Evolutionary conservation across 768 basidiomycete species (phyloP).

Genomic region (Lentinus tigrinus): DNA sequence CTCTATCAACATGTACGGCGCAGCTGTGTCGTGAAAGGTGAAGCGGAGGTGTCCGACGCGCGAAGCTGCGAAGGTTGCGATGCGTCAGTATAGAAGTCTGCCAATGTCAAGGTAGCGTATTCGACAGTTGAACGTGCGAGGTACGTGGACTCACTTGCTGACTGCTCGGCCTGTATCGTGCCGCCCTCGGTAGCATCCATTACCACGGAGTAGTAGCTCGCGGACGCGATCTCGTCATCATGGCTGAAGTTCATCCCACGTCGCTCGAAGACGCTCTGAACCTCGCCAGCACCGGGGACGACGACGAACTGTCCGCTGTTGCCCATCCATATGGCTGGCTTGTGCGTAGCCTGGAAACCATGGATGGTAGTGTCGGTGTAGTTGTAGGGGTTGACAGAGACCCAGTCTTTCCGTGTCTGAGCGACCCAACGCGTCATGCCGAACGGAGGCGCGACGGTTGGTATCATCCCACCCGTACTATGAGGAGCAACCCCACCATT

Average conservation of each 20-base stretch:
- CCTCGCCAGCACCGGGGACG: constrained; percentile 51
- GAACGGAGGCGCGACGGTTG: constrained; percentile 74
- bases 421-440: constrained; percentile 88
- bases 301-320: constrained; percentile 66
- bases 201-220: constrained; percentile 57
- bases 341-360: constrained; percentile 74
- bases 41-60: constrained; percentile 75
- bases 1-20: constrained; percentile 66
- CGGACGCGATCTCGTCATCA: constrained; percentile 50
- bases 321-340: constrained; percentile 90
- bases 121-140: not conserved
- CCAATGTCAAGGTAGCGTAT: not conserved
- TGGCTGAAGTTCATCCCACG: constrained; percentile 55
- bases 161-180: constrained; percentile 54
- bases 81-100: too few species aligned
- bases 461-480: constrained; percentile 76
- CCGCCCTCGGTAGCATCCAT: constrained; percentile 49
- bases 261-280: constrained; percentile 55
- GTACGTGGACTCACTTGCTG: constrained; percentile 48
- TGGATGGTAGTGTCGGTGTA: constrained; percentile 58
- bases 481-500: constrained; percentile 72
- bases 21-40: constrained; percentile 47
- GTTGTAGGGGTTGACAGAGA: constrained; percentile 72
- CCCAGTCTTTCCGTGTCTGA: constrained; percentile 74
- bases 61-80: constrained; percentile 47